These are phyloP conservation scores for Coniferiporia sulphurascens DNA, from an alignment of 1,284 basidiomycete genomes.

Conservation along the genomic window DNA sequence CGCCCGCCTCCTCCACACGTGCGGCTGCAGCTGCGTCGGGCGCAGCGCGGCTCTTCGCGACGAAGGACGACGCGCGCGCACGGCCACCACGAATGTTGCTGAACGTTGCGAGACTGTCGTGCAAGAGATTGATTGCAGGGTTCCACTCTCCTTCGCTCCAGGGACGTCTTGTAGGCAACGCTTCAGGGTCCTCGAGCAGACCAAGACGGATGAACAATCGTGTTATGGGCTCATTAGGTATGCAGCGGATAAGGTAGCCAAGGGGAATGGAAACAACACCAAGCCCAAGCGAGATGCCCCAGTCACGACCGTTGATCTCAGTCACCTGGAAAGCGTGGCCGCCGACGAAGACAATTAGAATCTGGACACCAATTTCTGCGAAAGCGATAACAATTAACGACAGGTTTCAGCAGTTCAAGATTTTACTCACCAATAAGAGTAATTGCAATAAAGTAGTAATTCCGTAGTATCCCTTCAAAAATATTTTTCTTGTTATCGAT, in stretches of 20 bases:
- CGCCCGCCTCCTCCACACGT: conserved; percentile 43
- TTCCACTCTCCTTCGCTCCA: conserved; percentile 46
- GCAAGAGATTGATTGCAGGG: conserved; percentile 69
- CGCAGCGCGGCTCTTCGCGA: conserved; percentile 69
- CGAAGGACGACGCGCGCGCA: conserved; percentile 77
- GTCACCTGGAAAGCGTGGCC: conserved; percentile 92
- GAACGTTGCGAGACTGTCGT: conserved; percentile 82
- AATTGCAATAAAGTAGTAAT: conserved; percentile 86
- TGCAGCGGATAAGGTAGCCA: conserved; percentile 74
- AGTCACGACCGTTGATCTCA: conserved; percentile 74
- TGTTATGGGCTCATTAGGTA: conserved; percentile 83
- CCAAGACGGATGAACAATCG: conserved; percentile 60
- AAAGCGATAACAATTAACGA: conserved; percentile 3
- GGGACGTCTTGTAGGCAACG: conserved; percentile 60
- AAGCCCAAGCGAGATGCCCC: conserved; percentile 89
- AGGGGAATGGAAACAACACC: conserved; percentile 87
- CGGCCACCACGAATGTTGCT: conserved; percentile 82
- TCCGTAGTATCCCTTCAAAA: conserved; percentile 78
- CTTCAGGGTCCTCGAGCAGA: conserved; percentile 64
- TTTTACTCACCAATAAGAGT: conserved; percentile 67
- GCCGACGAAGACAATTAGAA: conserved; percentile 89
- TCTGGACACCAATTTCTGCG: conserved; percentile 80
- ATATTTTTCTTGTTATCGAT: conserved; percentile 87
- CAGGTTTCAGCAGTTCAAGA: conserved; percentile 9
- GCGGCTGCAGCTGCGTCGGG: neutral